Evolutionary conservation across 2,329 filamentous ascomycete species (phyloP), one percentile per base, ranked within the genome.

Genomic region (Fusarium buharicum): DNA sequence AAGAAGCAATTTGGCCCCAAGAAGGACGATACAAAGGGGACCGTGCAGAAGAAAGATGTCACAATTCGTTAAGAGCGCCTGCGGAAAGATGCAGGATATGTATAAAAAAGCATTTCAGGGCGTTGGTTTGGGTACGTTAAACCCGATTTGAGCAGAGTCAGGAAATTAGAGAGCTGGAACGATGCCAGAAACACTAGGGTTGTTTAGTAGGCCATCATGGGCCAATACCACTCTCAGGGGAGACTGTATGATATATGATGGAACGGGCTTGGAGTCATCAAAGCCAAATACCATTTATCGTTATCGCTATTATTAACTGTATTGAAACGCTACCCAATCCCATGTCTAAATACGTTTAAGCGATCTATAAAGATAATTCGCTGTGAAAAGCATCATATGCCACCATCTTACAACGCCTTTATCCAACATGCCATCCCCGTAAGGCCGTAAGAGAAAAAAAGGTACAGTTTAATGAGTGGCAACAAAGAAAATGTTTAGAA

Each of bases 401-500:
- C 52, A 24, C 54, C 54, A 33, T 65, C 62, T 61, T 55, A 50
- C 57, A 67, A 57, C 43, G 51, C 53, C 57, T 62, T 46, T 68
- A 62, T 59, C 64, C 56, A 68, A 56, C 38, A 61, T 39, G 30
- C 46, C 57, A 62, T 67, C 58, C 47, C 43, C 9, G 49, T 59
- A 45, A 59, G 52, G 55, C 55, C 65, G 68, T 68, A 38, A 39
- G 37, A 31, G 28, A 44, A 36, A 59, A 37, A 56, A 54, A 24
- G 36, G 27, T 51, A 39, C 20, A 55, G 34, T 59, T 57, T 67
- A 66, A 28, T 67, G 76, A 91, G 77, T 90, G 86, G 53, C 83
- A 82, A 51, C 82, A 69, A 95, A 93, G 69, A 97, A 90, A 13
- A 90, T 87, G 74, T 98, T 98, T 72, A 93, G 92, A 38, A 86